Evolutionary conservation across 2,329 filamentous ascomycete species (phyloP), one percentile per base, ranked within the genome.

Genomic region (Penicillium olsonii): DNA sequence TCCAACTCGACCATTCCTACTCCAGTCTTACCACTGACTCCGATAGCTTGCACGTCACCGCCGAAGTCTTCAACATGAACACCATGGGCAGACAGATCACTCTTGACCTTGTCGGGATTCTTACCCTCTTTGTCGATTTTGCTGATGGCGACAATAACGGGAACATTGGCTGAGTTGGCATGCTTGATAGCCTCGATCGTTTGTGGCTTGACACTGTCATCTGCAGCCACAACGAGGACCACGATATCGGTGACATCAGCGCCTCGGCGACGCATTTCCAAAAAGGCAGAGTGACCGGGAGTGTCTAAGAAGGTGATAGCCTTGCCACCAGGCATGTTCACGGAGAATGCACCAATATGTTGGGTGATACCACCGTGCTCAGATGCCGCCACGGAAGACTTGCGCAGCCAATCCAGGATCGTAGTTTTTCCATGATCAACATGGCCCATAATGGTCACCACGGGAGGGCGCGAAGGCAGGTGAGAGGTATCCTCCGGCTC

Each of bases 381-480:
- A 45, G 87, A 84, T 5, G 90, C 90, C 35, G 87, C 95, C 37
- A 99, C 84, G 6, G 91, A 96, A 1, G 92, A 94, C 62, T 96
- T 95, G 31, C 94, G 88, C 37, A 99, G 78, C 74, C 87, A 97
- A 68, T 99, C 94, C 9, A 99, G 78, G 35, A 99, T 85, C 0
- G 95, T 99, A 0, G 94, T 99, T 76, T 99, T 99, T 45, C 94
- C 94, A 69, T 99, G 94, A 68, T 99, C 95, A 61, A 99, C 94
- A 58, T 99, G 94, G 2, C 94, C 94, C 95, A 99, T 99, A 65
- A 99, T 99, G 0, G 95, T 97, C 33, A 99, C 92, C 29, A 99
- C 90, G 0, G 94, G 95, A 7, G 94, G 92, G 14, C 95, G 84
- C 27, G 77, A 71, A 2, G 91, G 90, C 7, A 96, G 72, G 12